Evolutionary conservation across 805 yeast species (phyloP).

Genomic region (Hanseniaspora thailandica): DNA sequence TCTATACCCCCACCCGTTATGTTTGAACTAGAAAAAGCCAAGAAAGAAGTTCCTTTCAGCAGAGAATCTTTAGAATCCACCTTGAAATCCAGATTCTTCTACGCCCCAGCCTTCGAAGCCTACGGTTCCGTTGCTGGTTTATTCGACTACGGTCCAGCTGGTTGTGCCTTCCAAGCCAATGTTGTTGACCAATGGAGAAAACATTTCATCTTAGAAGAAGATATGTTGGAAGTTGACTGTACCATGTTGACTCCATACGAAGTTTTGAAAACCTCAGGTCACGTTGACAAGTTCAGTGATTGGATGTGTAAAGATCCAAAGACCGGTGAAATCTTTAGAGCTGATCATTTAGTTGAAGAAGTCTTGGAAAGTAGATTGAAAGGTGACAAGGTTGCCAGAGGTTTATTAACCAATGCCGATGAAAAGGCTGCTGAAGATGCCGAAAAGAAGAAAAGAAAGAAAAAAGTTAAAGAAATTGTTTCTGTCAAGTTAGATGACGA

Average conservation of each 20-base stretch:
- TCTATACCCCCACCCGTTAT: constrained; percentile 24
- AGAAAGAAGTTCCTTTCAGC: constrained; percentile 38
- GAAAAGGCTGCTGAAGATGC: constrained; percentile 56
- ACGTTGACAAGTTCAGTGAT: constrained; percentile 96
- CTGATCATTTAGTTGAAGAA: constrained; percentile 96
- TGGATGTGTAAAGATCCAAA: constrained; percentile 97
- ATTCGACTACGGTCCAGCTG: constrained; percentile 98
- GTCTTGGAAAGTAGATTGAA: constrained; percentile 90
- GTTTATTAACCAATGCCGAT: constrained; percentile 43
- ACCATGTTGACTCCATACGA: constrained; percentile 97
- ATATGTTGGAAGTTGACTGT: constrained; percentile 96
- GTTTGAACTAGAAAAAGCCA: constrained; percentile 26
- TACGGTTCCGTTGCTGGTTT: constrained; percentile 98
- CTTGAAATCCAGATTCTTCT: constrained; percentile 89
- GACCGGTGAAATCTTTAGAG: constrained; percentile 97
- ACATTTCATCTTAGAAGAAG: constrained; percentile 94
- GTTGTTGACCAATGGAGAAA: constrained; percentile 92
- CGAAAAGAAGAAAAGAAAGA: constrained; percentile 85
- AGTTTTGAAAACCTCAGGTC: constrained; percentile 96
- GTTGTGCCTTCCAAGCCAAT: constrained; percentile 96
- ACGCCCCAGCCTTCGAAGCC: constrained; percentile 92
- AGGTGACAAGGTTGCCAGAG: constrained; percentile 96
- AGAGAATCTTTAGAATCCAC: constrained; percentile 86
- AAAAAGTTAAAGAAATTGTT: constrained; percentile 91
- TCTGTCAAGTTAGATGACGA: constrained; percentile 76